A percentile compares a stretch with the other conserved stretches of the same genome.
phyloP scores from a whole-genome alignment of 192 early-diverging fungal genomes.

The Rhizoclosmatium sp. region DNA sequence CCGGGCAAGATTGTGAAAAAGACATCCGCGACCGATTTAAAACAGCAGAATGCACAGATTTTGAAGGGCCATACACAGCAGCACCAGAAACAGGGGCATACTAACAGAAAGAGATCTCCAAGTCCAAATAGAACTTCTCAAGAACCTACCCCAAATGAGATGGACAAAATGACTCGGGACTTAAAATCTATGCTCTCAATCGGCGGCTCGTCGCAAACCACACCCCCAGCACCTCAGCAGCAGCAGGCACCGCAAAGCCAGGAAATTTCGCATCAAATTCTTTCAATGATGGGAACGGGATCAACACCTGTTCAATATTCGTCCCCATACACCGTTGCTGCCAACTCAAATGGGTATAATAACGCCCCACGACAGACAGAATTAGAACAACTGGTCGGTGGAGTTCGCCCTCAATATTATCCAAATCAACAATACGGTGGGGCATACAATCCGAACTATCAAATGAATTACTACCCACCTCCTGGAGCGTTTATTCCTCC shows the following conservation, averaged over 20 bases:
- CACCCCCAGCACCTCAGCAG: neutral
- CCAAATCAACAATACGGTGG: conserved; percentile 6
- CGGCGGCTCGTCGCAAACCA: conserved; percentile 7
- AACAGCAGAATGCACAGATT: conserved; percentile 26
- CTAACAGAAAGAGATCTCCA: neutral
- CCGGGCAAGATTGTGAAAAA: conserved; percentile 1
- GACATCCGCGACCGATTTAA: neutral
- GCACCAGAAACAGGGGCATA: conserved; percentile 1
- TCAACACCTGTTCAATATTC: neutral
- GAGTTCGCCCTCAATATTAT: conserved; percentile 14
- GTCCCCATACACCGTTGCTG: neutral
- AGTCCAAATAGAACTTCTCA: neutral
- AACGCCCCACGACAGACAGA: conserved; percentile 10
- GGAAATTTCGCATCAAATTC: conserved; percentile 31
- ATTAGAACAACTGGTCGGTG: conserved; percentile 11
- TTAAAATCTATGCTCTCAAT: conserved; percentile 38
- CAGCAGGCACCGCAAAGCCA: conserved; percentile 14
- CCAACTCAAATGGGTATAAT: neutral
- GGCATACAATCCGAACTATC: conserved; percentile 4
- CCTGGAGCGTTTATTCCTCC: neutral
- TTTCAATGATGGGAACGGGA: conserved; percentile 17
- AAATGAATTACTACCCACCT: neutral
- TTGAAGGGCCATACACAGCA: conserved; percentile 16
- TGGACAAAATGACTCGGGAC: conserved; percentile 23
- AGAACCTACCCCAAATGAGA: neutral